phyloP scores from a whole-genome alignment of 495 filamentous ascomycete species.

The Copromyces sp. region DNA sequence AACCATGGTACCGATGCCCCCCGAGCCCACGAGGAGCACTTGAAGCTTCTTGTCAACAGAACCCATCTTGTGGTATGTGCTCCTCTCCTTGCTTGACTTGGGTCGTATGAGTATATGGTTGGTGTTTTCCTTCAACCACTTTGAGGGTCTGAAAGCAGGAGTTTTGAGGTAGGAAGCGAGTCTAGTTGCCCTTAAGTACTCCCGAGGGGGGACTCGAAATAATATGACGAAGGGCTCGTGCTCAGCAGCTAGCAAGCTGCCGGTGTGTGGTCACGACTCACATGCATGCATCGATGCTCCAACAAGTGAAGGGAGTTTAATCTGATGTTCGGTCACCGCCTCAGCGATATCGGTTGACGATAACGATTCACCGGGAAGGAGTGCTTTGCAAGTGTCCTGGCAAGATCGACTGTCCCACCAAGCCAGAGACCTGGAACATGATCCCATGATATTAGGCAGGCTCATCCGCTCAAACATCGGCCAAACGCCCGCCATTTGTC shows the following conservation, averaged over 20 bases:
- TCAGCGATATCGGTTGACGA: neutral
- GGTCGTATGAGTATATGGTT: neutral
- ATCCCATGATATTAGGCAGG: neutral
- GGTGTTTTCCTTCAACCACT: neutral
- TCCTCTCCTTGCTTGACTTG: neutral
- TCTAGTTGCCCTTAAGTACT: neutral
- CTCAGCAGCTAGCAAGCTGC: neutral
- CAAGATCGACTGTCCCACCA: neutral
- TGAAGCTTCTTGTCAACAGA: constrained; percentile 11
- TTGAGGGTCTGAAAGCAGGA: neutral
- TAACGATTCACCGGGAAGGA: neutral
- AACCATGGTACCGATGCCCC: constrained; percentile 31
- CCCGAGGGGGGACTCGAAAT: neutral
- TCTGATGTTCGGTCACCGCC: neutral
- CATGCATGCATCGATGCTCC: neutral
- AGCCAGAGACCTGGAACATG: neutral
- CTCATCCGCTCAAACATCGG: neutral
- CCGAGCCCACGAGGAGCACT: constrained; percentile 30
- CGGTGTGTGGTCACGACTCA: neutral
- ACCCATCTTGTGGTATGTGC: constrained; percentile 1
- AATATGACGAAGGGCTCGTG: neutral
- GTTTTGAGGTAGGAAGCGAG: neutral
- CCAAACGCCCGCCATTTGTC: neutral
- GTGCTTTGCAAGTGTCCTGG: neutral
- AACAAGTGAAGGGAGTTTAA: neutral